Percentiles rank a stretch among this genome's conserved stretches.
These are phyloP conservation scores for Acanthamoeba triangularis DNA, from an alignment of 208 protist species.

Conservation along the genomic window DNA sequence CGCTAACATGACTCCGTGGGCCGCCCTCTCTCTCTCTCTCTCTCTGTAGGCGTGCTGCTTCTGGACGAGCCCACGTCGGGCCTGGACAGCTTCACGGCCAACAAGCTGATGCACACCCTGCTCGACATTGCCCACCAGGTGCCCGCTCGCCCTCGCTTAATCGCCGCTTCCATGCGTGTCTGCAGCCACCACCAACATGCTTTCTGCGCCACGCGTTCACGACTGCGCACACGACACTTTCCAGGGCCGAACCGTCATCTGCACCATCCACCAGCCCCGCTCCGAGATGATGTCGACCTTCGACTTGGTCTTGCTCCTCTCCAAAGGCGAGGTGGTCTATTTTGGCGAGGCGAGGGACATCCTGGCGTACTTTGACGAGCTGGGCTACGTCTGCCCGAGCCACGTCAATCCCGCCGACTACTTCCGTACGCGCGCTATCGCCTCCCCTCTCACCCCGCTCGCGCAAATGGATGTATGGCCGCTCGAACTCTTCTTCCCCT, in stretches of 20 bases:
- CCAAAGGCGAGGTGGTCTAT: slow-evolving; percentile 68
- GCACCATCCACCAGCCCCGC: slow-evolving; percentile 82
- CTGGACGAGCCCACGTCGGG: slow-evolving; percentile 56
- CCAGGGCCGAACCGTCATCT: slow-evolving; percentile 67
- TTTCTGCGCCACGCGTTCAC: too few species aligned
- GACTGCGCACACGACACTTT: not conserved
- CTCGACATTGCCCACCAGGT: slow-evolving; percentile 22
- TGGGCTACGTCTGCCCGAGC: slow-evolving; percentile 73
- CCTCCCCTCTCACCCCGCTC: too few species aligned
- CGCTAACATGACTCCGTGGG: too few species aligned
- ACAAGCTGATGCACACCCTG: slow-evolving; percentile 21
- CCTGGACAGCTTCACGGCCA: slow-evolving; percentile 61
- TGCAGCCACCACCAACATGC: too few species aligned
- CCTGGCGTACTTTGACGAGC: slow-evolving; percentile 64
- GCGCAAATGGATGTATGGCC: too few species aligned
- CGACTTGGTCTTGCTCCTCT: slow-evolving; percentile 70
- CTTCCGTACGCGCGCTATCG: slow-evolving; percentile 4
- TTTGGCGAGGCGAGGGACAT: slow-evolving; percentile 49
- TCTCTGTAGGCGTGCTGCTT: slow-evolving; percentile 38
- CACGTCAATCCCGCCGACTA: slow-evolving; percentile 80
- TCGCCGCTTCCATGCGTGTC: too few species aligned
- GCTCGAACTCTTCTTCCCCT: not conserved
- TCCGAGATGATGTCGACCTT: slow-evolving; percentile 73
- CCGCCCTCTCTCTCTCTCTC: not conserved
- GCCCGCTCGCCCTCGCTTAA: not conserved